Evolutionary conservation across 495 filamentous ascomycete genomes (phyloP).

Genomic region (Lindgomyces ingoldianus): DNA sequence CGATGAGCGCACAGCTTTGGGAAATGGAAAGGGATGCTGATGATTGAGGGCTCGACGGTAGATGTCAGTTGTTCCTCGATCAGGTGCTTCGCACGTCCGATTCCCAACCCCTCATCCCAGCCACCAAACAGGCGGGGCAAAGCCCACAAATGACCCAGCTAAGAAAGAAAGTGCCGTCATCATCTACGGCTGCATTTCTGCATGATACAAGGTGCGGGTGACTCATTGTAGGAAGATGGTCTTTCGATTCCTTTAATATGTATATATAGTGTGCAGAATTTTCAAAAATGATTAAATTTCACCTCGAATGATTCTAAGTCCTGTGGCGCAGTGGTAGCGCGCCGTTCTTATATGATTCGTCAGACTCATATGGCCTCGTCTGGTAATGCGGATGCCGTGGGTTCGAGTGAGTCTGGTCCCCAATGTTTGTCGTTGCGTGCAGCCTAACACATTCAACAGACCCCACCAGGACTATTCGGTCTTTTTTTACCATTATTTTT

Average conservation of each 20-base stretch:
- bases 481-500: constrained; percentile 12
- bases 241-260: neutral
- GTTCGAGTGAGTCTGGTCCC: constrained; percentile 35
- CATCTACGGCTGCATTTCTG: neutral
- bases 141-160: neutral
- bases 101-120: neutral
- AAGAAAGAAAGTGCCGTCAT: neutral
- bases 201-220: neutral
- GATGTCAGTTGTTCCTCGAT: neutral
- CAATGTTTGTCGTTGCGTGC: neutral
- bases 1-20: too few relatives aligned
- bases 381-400: constrained; percentile 42
- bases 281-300: neutral
- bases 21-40: too few relatives aligned
- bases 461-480: constrained; percentile 29
- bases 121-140: neutral
- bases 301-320: constrained; percentile 8
- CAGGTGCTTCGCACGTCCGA: neutral
- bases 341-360: constrained; percentile 42
- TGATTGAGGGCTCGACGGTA: too few relatives aligned
- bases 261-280: neutral
- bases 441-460: neutral
- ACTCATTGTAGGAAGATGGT: neutral
- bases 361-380: constrained; percentile 39
- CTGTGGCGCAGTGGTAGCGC: constrained; percentile 41